Percentiles rank a stretch among this genome's conserved stretches.
phyloP scores from a whole-genome alignment of 2,329 filamentous ascomycete genomes.

The Epichloe typhina region DNA sequence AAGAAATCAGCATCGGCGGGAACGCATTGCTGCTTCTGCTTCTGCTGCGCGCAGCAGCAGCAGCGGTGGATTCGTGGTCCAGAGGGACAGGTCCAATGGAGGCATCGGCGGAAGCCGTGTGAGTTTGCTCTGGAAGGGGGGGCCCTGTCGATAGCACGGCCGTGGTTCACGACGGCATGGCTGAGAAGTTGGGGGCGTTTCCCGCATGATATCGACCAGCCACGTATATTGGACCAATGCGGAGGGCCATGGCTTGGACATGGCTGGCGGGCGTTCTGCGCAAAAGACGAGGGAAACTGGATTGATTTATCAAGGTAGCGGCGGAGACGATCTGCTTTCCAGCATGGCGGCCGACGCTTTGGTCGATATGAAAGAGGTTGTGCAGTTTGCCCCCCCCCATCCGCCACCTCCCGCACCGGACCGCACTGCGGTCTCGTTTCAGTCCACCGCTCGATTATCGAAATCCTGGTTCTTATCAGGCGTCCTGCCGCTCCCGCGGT shows the following conservation, averaged over 20 bases:
- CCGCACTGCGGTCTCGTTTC: conserved; percentile 25
- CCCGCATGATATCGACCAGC: conserved; percentile 24
- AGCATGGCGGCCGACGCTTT: conserved; percentile 59
- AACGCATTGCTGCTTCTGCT: background rate
- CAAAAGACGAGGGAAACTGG: conserved; percentile 72
- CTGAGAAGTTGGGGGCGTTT: conserved; percentile 52
- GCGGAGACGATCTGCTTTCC: conserved; percentile 42
- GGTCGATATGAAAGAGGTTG: conserved; percentile 69
- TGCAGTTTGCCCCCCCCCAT: conserved; percentile 34
- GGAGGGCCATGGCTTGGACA: conserved; percentile 55
- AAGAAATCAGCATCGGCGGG: conserved; percentile 21
- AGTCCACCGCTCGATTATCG: conserved; percentile 41
- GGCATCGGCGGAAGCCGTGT: conserved; percentile 36
- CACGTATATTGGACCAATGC: conserved; percentile 29
- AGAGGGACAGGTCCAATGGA: conserved; percentile 32
- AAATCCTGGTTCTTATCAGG: conserved; percentile 24
- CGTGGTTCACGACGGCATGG: conserved; percentile 50
- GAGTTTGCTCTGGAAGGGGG: conserved; percentile 32
- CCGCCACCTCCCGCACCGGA: conserved; percentile 26
- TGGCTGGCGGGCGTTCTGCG: conserved; percentile 59
- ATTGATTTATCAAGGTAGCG: conserved; percentile 43
- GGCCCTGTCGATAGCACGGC: conserved; percentile 34
- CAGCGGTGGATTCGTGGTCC: conserved; percentile 9
- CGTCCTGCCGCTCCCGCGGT: conserved; percentile 15
- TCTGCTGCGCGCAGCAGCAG: background rate